phyloP scores from a whole-genome alignment of 2,329 filamentous ascomycete species.

The Lasiodiplodia hormozganensis region DNA sequence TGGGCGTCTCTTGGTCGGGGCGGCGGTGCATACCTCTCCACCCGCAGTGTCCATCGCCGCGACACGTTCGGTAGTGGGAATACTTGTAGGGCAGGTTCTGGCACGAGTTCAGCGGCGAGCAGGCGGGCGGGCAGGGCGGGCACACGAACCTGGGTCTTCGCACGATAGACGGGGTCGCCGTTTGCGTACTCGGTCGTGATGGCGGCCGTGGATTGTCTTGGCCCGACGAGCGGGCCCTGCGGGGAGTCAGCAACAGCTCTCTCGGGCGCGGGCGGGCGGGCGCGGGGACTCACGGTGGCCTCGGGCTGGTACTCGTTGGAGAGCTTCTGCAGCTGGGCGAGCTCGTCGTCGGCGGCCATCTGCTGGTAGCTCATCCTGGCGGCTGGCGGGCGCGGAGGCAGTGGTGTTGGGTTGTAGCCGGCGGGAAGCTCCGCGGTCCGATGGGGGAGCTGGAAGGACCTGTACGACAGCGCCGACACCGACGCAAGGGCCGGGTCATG shows the following conservation, averaged over 20 bases:
- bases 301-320: constrained; percentile 67
- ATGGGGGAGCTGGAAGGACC: constrained; percentile 47
- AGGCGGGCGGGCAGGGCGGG: constrained; percentile 2
- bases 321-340: constrained; percentile 67
- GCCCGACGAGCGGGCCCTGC: constrained; percentile 83
- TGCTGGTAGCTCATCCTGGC: constrained; percentile 46
- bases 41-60: constrained; percentile 94
- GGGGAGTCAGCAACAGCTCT: constrained; percentile 34
- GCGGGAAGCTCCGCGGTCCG: constrained; percentile 49
- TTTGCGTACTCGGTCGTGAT: constrained; percentile 88
- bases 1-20: constrained; percentile 15
- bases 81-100: constrained; percentile 84
- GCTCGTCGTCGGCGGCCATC: constrained; percentile 58
- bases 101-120: constrained; percentile 7
- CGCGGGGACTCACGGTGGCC: constrained; percentile 56
- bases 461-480: constrained; percentile 44
- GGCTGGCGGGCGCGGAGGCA: constrained; percentile 28
- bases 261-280: constrained; percentile 6
- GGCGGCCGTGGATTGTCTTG: constrained; percentile 75
- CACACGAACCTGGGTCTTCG: constrained; percentile 80
- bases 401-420: constrained; percentile 36
- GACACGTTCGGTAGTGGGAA: constrained; percentile 84
- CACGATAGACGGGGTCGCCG: constrained; percentile 82
- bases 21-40: constrained; percentile 82
- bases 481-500: constrained; percentile 34